phyloP scores from a whole-genome alignment of 352 stramenopile species.

The Phytophthora idaei region DNA sequence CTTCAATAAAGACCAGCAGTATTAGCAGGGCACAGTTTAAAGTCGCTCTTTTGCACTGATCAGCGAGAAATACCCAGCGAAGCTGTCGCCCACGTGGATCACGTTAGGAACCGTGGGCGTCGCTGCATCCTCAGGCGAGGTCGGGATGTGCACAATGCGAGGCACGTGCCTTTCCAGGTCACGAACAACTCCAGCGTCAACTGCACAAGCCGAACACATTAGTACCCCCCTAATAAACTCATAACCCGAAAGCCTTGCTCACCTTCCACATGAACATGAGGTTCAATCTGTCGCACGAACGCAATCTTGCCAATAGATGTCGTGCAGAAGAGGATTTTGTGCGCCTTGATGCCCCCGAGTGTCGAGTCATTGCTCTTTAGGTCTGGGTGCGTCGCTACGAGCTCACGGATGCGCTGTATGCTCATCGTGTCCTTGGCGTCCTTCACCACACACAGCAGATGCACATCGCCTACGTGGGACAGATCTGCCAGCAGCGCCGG shows the following conservation, averaged over 20 bases:
- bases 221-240: background rate
- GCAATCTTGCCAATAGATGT: slow-evolving; percentile 79
- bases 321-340: slow-evolving; percentile 87
- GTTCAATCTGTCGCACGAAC: slow-evolving; percentile 89
- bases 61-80: slow-evolving; percentile 72
- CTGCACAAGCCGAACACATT: slow-evolving; percentile 33
- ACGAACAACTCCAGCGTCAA: slow-evolving; percentile 55
- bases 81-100: slow-evolving; percentile 72
- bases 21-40: slow-evolving; percentile 31
- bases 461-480: slow-evolving; percentile 65
- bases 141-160: slow-evolving; percentile 68
- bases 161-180: slow-evolving; percentile 83
- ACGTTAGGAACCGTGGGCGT: slow-evolving; percentile 37
- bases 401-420: slow-evolving; percentile 55
- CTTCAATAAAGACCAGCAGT: slow-evolving; percentile 19
- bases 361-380: slow-evolving; percentile 32
- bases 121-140: slow-evolving; percentile 30
- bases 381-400: slow-evolving; percentile 42
- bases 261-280: slow-evolving; percentile 86
- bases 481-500: slow-evolving; percentile 62
- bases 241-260: background rate
- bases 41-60: slow-evolving; percentile 46
- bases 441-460: slow-evolving; percentile 59
- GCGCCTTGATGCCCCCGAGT: slow-evolving; percentile 44
- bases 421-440: slow-evolving; percentile 33